A percentile compares a stretch with the other conserved stretches of the same genome.
These are phyloP conservation scores for Austroboletus niveus DNA, from an alignment of 1,284 basidiomycete genomes.

Conservation along the genomic window DNA sequence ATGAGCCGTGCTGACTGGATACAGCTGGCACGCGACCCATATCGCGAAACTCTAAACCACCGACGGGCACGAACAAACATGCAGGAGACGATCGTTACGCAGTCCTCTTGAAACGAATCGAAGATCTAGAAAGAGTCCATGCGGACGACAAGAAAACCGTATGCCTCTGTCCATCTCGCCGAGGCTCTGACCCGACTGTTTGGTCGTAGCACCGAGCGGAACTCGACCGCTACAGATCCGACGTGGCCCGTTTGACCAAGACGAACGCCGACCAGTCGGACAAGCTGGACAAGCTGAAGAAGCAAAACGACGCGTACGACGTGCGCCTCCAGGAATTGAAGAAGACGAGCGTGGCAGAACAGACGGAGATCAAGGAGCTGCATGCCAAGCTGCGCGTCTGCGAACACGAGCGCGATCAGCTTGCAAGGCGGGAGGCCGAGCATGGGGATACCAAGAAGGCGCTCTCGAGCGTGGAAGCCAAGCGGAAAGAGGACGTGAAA, in stretches of 20 bases:
- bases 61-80: conserved; percentile 5
- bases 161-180: conserved; percentile 19
- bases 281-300: conserved; percentile 59
- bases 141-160: conserved; percentile 66
- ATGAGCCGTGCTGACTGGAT: conserved; percentile 11
- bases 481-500: conserved; percentile 50
- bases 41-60: conserved; percentile 12
- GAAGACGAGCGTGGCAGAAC: conserved; percentile 46
- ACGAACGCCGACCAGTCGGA: conserved; percentile 51
- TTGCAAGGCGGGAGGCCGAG: conserved; percentile 52
- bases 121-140: conserved; percentile 64
- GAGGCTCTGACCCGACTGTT: neutral
- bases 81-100: conserved; percentile 46
- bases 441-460: conserved; percentile 51
- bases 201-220: conserved; percentile 54
- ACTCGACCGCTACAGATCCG: conserved; percentile 55
- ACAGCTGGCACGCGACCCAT: conserved; percentile 28
- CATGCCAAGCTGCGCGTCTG: conserved; percentile 55
- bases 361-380: conserved; percentile 62
- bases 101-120: conserved; percentile 59
- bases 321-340: conserved; percentile 57
- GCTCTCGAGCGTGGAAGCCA: conserved; percentile 47
- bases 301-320: conserved; percentile 56
- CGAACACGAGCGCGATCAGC: conserved; percentile 57
- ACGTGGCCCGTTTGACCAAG: conserved; percentile 51